Conservation (phyloP, 2,329 filamentous ascomycete species). For the Fulvia fulva region DNA sequence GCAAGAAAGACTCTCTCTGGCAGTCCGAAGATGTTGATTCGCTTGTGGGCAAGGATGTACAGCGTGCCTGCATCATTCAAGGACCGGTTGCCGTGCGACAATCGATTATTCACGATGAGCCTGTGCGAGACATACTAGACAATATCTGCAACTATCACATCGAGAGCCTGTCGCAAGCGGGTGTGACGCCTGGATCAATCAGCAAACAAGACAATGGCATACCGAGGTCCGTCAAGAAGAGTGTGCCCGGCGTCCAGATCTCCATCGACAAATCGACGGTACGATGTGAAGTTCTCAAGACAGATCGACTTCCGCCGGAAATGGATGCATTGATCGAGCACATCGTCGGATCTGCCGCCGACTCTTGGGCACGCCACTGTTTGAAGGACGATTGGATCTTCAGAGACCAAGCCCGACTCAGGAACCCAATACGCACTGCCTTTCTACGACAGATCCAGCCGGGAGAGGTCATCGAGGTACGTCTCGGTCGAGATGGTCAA, state of each 20-base stretch:
- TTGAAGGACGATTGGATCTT: not conserved
- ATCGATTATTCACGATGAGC: slow-evolving; percentile 80
- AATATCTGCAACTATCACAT: slow-evolving; percentile 74
- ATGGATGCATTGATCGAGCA: not conserved
- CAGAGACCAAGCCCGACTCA: not conserved
- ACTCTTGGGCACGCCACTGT: not conserved
- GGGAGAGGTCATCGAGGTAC: not conserved
- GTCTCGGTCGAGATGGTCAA: not conserved
- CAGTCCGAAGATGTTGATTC: slow-evolving; percentile 94
- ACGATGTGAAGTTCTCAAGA: not conserved
- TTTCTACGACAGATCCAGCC: not conserved
- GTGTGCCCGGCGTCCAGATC: not conserved
- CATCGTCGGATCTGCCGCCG: not conserved
- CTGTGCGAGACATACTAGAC: slow-evolving; percentile 85
- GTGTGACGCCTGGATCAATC: not conserved
- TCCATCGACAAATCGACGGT: not conserved
- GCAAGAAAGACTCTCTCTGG: slow-evolving; percentile 99
- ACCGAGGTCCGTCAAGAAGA: not conserved
- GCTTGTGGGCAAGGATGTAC: slow-evolving; percentile 89
- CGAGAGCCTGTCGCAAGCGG: not conserved
- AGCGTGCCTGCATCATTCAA: slow-evolving; percentile 88
- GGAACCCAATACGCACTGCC: not conserved
- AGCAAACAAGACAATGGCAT: not conserved
- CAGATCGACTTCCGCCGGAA: not conserved
- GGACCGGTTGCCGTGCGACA: slow-evolving; percentile 86